Conservation (phyloP, 345 rosid species). For the Corchorus olitorius region DNA sequence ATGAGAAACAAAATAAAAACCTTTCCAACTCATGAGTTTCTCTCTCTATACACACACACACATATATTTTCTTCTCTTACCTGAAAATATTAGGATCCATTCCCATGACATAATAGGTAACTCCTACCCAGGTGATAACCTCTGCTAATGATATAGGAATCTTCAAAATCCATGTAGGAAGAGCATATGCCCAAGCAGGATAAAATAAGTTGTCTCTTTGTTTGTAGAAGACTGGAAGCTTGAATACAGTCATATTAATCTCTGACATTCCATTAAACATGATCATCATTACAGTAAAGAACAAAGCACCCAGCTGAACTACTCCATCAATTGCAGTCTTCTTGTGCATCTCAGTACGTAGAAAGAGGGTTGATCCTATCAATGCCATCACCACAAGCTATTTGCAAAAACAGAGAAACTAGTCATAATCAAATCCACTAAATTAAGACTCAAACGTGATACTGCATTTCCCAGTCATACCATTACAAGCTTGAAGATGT, state of each 20-base stretch:
- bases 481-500: slow-evolving; percentile 64
- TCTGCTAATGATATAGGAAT: slow-evolving; percentile 68
- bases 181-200: slow-evolving; percentile 77
- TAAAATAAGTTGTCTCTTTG: slow-evolving; percentile 77
- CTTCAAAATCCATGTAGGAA: slow-evolving; percentile 81
- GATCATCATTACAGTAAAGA: slow-evolving; percentile 49
- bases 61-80: slow-evolving; percentile 27
- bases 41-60: background rate
- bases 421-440: slow-evolving; percentile 9
- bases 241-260: slow-evolving; percentile 63
- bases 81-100: slow-evolving; percentile 68
- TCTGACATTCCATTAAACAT: slow-evolving; percentile 76
- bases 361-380: slow-evolving; percentile 47
- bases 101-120: slow-evolving; percentile 70
- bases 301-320: slow-evolving; percentile 60
- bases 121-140: slow-evolving; percentile 58
- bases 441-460: slow-evolving; percentile 9
- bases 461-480: slow-evolving; percentile 27
- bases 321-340: slow-evolving; percentile 48
- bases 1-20: background rate
- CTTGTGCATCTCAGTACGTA: slow-evolving; percentile 60
- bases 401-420: slow-evolving; percentile 2
- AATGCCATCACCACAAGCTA: slow-evolving; percentile 50
- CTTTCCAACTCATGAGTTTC: background rate
- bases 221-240: slow-evolving; percentile 84